Base-by-base conservation (phyloP, 177 flowering plant genomes). In the Tripterygium wilfordii region DNA sequence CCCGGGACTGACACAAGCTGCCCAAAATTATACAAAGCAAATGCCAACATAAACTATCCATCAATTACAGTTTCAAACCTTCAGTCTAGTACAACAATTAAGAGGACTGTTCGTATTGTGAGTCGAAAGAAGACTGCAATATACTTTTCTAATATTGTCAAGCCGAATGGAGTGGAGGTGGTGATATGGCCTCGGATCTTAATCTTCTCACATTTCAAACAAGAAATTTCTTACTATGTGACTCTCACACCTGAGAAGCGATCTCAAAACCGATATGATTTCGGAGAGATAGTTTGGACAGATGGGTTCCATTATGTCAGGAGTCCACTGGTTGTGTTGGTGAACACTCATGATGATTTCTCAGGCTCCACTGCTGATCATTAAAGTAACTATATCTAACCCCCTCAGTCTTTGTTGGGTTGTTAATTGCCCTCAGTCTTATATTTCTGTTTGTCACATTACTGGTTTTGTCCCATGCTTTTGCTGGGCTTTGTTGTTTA, bases 271-370 rank as follows among this genome's bases (percentile, higher is more conserved):
- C 67, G 88, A 35, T 84, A 67, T 65, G 80, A 73, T 48, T 81
- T 75, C 51, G 92, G 88, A 6, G 76, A 77, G 61, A 75, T 84
- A 2, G 66, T 68, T 1, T 79, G 85, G 83, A 69, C 69, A 1
- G 83, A 80, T 50, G 79, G 79, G 0, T 52, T 42, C 42, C 85
- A 80, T 36, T 32, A 32, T 31, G 92, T 84, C 1, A 69, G 77
- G 48, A 78, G 76, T 50, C 83, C 88, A 41, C 17, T 80, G 44
- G 72, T 66, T 15, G 87, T 80, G 17, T 29, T 36, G 25, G 74
- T 80, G 13, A 74, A 72, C 56, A 29, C 27, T 36, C 30, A 10
- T 16, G 10, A 10, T 30, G 47, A 52, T 33, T 42, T 3, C 19
- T n/a, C n/a, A n/a, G n/a, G n/a, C n/a, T n/a, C n/a, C n/a, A n/a